Base-by-base conservation (phyloP, 306 rosid genomes). In the Cicer arietinum region DNA sequence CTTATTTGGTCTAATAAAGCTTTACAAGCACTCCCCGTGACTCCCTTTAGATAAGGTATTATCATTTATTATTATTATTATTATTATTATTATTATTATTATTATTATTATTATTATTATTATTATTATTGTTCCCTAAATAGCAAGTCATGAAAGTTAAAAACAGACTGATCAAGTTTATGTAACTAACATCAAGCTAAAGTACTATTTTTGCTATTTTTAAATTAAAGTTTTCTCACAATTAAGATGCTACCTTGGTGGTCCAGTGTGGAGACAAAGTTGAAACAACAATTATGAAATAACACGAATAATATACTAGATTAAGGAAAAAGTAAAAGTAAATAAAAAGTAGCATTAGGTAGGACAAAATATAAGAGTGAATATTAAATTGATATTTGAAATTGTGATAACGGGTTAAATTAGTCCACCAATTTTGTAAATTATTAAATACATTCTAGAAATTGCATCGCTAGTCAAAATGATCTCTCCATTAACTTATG, bases 291-390 rank as follows among this genome's bases (percentile, higher is more conserved):
- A 77, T 74, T 35, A 67, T 67, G 37, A 30, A 30, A 30, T 30
- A 30, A 30, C 37, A 30, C 4, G 44, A 74, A 35, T 6, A 67
- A n/a, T 45, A 73, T 40, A n/a, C 60, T 67, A 74, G 54, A 83
- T 17, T 65, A 79, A 35, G 76, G 71, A 77, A 73, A 80, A 79
- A 73, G 73, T 45, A 50, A 85, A 81, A 84, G 86, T 54, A 67
- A 64, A 79, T 79, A 68, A 75, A 86, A 77, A 74, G 83, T 11
- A 77, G 54, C 51, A 46, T 52, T 53, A 62, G 12, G 18, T 10
- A 16, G 11, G 54, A 51, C 56, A 67, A 46, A 37, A 54, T 51
- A 22, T 10, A 16, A 12, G 13, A 11, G 13, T 47, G 35, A 25
- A 30, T 30, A 30, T n/a, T 12, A 47, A 47, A 12, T 47, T 47